phyloP scores from a whole-genome alignment of 331 rosid genomes.

The Acacia pycnantha region DNA sequence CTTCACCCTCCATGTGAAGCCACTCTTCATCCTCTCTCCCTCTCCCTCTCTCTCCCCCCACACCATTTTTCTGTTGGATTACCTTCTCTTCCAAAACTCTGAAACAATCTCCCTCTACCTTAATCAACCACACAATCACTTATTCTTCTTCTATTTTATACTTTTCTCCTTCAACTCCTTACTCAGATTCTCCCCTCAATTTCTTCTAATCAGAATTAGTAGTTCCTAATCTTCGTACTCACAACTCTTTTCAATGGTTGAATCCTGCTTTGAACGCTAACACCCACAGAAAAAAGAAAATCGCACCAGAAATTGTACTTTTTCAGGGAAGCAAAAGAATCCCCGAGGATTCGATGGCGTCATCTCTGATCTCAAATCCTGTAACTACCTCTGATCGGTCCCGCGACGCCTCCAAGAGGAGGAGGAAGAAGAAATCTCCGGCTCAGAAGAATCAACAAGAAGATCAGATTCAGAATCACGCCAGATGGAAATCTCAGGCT shows the following conservation, averaged over 20 bases:
- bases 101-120: neutral
- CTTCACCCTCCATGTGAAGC: slow-evolving; percentile 33
- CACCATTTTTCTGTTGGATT: neutral
- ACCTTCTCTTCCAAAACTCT: neutral
- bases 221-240: neutral
- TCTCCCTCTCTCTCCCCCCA: neutral
- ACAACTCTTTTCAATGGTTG: neutral
- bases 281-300: slow-evolving; percentile 14
- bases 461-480: slow-evolving; percentile 35
- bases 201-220: neutral
- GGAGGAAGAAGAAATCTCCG: slow-evolving; percentile 64
- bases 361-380: slow-evolving; percentile 55
- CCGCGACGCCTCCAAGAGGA: slow-evolving; percentile 49
- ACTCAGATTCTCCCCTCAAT: neutral
- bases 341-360: slow-evolving; percentile 39
- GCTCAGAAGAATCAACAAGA: slow-evolving; percentile 34
- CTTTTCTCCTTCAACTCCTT: neutral
- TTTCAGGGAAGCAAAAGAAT: neutral
- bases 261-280: neutral
- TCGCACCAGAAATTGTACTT: neutral
- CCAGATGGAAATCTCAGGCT: slow-evolving; percentile 69
- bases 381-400: slow-evolving; percentile 45
- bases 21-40: neutral
- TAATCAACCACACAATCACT: neutral
- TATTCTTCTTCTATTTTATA: neutral